Percentiles rank a stretch among this genome's conserved stretches.
These are phyloP conservation scores for Tylopilus sp. DNA, from an alignment of 768 basidiomycete genomes.

Conservation along the genomic window DNA sequence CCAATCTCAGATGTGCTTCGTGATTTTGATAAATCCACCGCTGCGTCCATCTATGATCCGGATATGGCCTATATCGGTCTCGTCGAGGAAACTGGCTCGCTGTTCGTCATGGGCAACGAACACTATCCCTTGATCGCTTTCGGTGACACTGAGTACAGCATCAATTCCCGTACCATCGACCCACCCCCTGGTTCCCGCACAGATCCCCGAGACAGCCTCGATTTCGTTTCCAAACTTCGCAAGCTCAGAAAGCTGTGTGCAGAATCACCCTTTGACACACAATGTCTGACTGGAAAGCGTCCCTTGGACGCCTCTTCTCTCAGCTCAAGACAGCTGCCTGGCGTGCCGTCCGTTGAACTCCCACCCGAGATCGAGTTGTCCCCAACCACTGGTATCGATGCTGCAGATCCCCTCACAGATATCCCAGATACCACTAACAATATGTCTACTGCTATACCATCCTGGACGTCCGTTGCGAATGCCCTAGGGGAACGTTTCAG, in stretches of 20 bases:
- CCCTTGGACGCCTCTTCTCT: slow-evolving; percentile 45
- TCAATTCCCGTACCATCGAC: slow-evolving; percentile 34
- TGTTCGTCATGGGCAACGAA: slow-evolving; percentile 83
- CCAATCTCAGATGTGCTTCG: slow-evolving; percentile 71
- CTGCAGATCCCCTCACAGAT: slow-evolving; percentile 14
- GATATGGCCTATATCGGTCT: slow-evolving; percentile 81
- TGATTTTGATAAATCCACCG: slow-evolving; percentile 31
- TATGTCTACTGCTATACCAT: slow-evolving; percentile 10
- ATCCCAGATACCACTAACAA: slow-evolving; percentile 17
- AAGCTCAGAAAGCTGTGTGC: slow-evolving; percentile 41
- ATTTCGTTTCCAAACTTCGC: slow-evolving; percentile 42
- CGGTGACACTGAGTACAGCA: slow-evolving; percentile 41
- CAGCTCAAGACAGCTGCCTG: slow-evolving; percentile 59
- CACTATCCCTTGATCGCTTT: slow-evolving; percentile 83
- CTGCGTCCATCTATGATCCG: slow-evolving; percentile 38
- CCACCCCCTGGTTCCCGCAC: slow-evolving; percentile 30
- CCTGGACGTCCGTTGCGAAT: slow-evolving; percentile 14
- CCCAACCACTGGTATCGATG: slow-evolving; percentile 9
- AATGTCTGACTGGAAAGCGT: slow-evolving; percentile 63
- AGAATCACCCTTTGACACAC: slow-evolving; percentile 41
- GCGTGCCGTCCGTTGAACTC: slow-evolving; percentile 40
- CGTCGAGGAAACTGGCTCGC: slow-evolving; percentile 63
- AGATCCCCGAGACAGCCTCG: slow-evolving; percentile 41
- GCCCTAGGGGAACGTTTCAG: slow-evolving; percentile 14
- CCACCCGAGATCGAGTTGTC: slow-evolving; percentile 24